Evolutionary conservation across 441 rosid genomes (phyloP).

Genomic region (Breynia disticha): DNA sequence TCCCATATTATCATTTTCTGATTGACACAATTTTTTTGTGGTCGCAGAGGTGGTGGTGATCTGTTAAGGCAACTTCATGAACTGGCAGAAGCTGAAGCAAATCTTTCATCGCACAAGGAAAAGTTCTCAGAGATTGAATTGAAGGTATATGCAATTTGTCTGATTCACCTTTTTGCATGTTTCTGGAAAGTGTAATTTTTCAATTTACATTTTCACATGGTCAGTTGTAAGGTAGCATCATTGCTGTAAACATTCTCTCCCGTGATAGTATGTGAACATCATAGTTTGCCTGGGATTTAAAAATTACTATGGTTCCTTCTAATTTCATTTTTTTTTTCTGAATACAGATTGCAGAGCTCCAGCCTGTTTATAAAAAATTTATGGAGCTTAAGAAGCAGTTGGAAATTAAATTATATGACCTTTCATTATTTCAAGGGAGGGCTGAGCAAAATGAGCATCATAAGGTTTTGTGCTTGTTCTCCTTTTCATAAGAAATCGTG

Average conservation of each 20-base stretch:
- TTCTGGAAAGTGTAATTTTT: no score
- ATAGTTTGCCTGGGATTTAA: neutral
- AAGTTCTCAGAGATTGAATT: conserved; percentile 65
- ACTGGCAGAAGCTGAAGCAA: conserved; percentile 71
- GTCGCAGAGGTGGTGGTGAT: conserved; percentile 81
- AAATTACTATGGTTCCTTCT: neutral
- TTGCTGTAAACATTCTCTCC: no score
- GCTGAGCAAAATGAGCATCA: conserved; percentile 98
- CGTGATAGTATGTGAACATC: no score
- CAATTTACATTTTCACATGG: no score
- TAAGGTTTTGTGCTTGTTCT: conserved; percentile 47
- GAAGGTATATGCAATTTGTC: conserved; percentile 34
- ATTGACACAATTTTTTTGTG: conserved; percentile 7
- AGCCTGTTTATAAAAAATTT: conserved; percentile 67
- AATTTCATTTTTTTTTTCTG: neutral
- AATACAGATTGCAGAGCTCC: conserved; percentile 70
- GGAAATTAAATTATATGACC: conserved; percentile 82
- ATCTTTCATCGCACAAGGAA: conserved; percentile 54
- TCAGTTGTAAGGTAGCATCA: no score
- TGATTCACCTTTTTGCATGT: neutral
- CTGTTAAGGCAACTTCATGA: conserved; percentile 78
- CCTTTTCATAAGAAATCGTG: conserved; percentile 1
- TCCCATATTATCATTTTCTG: neutral
- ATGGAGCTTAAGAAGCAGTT: conserved; percentile 62
- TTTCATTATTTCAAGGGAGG: conserved; percentile 79